These are phyloP conservation scores for Arbutus unedo DNA, from an alignment of 148 eudicot species.

Conservation along the genomic window DNA sequence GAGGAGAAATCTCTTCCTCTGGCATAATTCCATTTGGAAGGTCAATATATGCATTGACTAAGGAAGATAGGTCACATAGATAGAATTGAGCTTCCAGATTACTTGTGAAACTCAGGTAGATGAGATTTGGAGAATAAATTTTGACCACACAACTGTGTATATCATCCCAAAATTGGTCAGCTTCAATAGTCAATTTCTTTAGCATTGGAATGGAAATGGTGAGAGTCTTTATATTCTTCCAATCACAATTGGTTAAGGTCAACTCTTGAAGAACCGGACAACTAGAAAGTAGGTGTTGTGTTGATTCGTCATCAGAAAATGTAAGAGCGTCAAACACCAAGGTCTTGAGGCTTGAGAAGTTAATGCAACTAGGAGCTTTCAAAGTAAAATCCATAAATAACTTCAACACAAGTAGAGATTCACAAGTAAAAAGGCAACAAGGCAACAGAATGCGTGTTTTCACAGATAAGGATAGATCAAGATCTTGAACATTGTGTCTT, in stretches of 20 bases:
- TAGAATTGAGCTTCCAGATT: neutral
- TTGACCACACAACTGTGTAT: neutral
- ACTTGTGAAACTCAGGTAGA: neutral
- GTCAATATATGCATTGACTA: neutral
- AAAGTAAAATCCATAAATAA: neutral
- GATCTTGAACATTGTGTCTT: neutral
- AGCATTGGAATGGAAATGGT: neutral
- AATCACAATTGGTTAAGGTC: neutral
- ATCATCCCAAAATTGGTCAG: neutral
- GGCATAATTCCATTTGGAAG: neutral
- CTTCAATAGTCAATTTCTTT: neutral
- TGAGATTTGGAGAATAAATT: neutral
- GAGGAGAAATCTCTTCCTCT: neutral
- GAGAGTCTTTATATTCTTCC: neutral
- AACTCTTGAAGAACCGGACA: neutral
- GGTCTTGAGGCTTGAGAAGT: neutral
- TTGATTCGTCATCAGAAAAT: neutral
- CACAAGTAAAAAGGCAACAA: neutral
- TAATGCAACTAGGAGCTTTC: neutral
- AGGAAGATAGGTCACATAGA: neutral
- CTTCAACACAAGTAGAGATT: neutral
- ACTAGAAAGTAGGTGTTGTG: neutral
- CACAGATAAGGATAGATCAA: neutral
- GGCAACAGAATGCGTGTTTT: neutral
- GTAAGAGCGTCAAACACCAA: neutral